Evolutionary conservation across 331 rosid species (phyloP).

Genomic region (Malus hybrid): DNA sequence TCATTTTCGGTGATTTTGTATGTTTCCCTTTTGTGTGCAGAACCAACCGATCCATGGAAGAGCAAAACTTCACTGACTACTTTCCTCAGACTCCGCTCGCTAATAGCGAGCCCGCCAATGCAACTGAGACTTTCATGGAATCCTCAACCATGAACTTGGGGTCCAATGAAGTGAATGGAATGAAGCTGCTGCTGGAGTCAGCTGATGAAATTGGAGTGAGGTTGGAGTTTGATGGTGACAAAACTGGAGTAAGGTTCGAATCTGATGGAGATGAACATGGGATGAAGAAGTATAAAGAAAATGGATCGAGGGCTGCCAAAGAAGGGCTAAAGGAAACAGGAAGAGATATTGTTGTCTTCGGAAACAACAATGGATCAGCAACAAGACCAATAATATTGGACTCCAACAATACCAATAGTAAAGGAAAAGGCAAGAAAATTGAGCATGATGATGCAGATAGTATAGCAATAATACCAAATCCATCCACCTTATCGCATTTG

Average conservation of each 20-base stretch:
- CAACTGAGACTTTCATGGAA: background rate
- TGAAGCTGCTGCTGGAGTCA: background rate
- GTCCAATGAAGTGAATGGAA: background rate
- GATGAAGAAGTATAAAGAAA: background rate
- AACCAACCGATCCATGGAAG: constrained; percentile 17
- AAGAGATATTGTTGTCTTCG: background rate
- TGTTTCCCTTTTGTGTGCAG: background rate
- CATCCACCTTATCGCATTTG: background rate
- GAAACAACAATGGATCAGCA: too few relatives aligned
- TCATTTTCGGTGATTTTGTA: background rate
- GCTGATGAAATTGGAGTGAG: background rate
- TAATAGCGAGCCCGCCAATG: background rate
- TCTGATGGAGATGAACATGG: background rate
- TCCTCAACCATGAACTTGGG: background rate
- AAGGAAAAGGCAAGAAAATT: too few relatives aligned
- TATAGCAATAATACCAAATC: background rate
- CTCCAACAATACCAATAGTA: too few relatives aligned
- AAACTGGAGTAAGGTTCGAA: background rate
- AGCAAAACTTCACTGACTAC: background rate
- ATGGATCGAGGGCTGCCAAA: background rate
- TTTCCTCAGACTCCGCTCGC: background rate
- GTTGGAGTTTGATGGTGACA: background rate
- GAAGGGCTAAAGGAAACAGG: background rate
- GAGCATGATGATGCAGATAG: background rate
- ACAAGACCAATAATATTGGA: too few relatives aligned